Percentiles rank a stretch among this genome's conserved stretches.
These are phyloP conservation scores for Casuarina glauca DNA, from an alignment of 306 rosid genomes.

Conservation along the genomic window DNA sequence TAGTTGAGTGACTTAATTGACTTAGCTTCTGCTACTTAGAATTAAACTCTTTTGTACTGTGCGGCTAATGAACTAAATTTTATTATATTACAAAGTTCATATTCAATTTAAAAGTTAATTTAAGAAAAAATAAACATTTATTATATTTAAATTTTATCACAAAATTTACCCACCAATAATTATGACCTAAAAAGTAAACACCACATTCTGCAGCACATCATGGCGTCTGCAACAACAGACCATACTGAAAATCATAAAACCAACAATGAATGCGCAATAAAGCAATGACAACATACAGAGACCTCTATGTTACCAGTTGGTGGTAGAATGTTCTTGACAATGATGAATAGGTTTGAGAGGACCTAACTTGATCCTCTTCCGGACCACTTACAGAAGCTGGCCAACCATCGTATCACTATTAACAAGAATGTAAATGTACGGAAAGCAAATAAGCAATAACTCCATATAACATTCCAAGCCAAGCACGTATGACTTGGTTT, in stretches of 20 bases:
- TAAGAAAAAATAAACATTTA: too few species aligned
- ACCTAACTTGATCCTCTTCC: constrained; percentile 60
- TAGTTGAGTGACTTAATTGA: neutral
- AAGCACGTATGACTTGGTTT: neutral
- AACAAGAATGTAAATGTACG: constrained; percentile 21
- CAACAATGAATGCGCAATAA: neutral
- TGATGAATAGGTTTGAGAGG: constrained; percentile 62
- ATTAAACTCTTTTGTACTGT: too few species aligned
- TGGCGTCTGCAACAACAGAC: constrained; percentile 44
- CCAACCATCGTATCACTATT: constrained; percentile 59
- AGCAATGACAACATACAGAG: neutral
- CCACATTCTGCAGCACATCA: constrained; percentile 16
- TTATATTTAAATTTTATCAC: too few species aligned
- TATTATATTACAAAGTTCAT: too few species aligned
- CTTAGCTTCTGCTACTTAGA: neutral
- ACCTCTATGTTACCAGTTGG: constrained; percentile 42
- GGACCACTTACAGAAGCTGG: constrained; percentile 61
- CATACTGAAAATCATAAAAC: neutral
- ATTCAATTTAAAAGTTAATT: too few species aligned
- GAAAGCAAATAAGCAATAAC: neutral
- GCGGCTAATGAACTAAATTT: too few species aligned
- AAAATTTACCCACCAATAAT: too few species aligned
- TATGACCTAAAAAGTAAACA: too few species aligned
- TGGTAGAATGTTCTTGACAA: constrained; percentile 56
- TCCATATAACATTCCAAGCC: neutral